Conservation (phyloP, 306 rosid genomes). For the Echinosophora koreensis region DNA sequence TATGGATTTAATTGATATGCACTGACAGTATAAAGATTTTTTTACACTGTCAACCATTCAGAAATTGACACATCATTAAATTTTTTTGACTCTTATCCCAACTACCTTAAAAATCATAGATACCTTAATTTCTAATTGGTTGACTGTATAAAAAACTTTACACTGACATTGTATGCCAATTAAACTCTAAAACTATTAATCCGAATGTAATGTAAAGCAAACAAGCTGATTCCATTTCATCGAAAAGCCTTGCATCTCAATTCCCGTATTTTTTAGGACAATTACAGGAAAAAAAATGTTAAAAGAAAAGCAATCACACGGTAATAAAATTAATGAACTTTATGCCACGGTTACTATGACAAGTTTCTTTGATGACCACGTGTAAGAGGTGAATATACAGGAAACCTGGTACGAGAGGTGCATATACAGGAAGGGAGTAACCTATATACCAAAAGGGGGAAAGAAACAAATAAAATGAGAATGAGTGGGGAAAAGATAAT, state of each 20-base stretch:
- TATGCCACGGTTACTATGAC: background rate
- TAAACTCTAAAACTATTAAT: background rate
- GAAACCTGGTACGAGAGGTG: slow-evolving; percentile 17
- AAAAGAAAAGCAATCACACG: background rate
- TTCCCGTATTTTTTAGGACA: slow-evolving; percentile 9
- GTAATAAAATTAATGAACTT: background rate
- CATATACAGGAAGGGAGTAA: background rate
- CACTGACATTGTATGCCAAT: too few relatives aligned
- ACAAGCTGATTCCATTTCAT: background rate
- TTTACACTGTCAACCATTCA: too few relatives aligned
- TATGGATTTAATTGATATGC: too few relatives aligned
- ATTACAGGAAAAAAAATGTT: slow-evolving; percentile 17
- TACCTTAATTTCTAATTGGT: too few relatives aligned
- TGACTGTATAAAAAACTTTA: too few relatives aligned
- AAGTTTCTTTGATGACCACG: slow-evolving; percentile 7
- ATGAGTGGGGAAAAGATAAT: slow-evolving; percentile 21
- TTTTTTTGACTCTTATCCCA: too few relatives aligned
- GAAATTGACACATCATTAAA: too few relatives aligned
- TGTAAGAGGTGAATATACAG: slow-evolving; percentile 10
- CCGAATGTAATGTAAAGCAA: background rate
- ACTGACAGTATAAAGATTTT: too few relatives aligned
- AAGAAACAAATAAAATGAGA: slow-evolving; percentile 27
- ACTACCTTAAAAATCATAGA: too few relatives aligned
- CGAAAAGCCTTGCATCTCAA: slow-evolving; percentile 6
- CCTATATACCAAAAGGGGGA: slow-evolving; percentile 32